phyloP scores from a whole-genome alignment of 1,284 basidiomycete species.

The Amylostereum areolatum region DNA sequence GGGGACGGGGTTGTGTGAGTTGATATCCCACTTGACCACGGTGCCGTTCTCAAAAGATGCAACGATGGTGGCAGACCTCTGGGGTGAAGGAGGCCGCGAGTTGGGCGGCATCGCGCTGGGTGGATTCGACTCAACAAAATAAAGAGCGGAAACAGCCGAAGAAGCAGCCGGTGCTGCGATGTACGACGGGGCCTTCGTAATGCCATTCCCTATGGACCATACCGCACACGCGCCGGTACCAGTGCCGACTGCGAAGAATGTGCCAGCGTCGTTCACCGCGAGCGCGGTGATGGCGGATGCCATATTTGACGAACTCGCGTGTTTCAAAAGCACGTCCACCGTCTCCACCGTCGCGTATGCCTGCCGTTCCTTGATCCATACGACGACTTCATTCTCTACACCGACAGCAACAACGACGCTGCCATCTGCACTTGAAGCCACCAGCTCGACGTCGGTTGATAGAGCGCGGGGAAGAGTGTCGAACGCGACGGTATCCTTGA shows the following conservation, averaged over 20 bases:
- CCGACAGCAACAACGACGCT: constrained; percentile 64
- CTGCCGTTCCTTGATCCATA: constrained; percentile 51
- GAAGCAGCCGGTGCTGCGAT: constrained; percentile 40
- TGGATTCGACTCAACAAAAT: constrained; percentile 26
- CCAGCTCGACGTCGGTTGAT: constrained; percentile 73
- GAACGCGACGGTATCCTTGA: constrained; percentile 50
- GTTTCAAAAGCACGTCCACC: constrained; percentile 39
- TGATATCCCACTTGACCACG: constrained; percentile 49
- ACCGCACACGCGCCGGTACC: constrained; percentile 53
- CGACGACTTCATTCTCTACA: constrained; percentile 67
- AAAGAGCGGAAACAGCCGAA: constrained; percentile 42
- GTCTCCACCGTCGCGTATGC: constrained; percentile 46
- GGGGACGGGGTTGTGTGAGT: constrained; percentile 28
- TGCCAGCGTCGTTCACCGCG: constrained; percentile 50
- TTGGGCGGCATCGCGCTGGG: constrained; percentile 16
- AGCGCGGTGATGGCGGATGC: constrained; percentile 50
- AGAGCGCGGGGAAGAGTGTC: constrained; percentile 73
- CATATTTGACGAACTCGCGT: constrained; percentile 40
- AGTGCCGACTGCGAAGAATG: constrained; percentile 59
- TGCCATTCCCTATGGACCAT: constrained; percentile 43
- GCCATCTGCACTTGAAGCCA: constrained; percentile 67
- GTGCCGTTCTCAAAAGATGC: constrained; percentile 55
- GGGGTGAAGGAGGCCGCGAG: constrained; percentile 27
- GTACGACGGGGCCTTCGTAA: constrained; percentile 34
- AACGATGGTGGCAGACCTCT: constrained; percentile 22